These are phyloP conservation scores for Acorus calamus DNA, from an alignment of 106 monocot genomes.

Conservation along the genomic window DNA sequence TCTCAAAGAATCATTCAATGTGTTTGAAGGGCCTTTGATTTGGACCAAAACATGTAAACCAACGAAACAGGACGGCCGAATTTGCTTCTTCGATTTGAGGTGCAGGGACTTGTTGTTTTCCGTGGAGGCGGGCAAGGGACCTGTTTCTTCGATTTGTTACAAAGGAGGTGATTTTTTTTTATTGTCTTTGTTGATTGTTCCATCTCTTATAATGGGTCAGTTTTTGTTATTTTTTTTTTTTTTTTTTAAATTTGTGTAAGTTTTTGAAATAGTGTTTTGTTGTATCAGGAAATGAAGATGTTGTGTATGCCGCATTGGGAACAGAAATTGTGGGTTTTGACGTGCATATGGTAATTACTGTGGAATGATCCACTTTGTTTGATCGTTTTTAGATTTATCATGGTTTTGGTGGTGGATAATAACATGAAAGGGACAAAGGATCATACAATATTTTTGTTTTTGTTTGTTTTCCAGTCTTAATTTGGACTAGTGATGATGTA, in stretches of 20 bases:
- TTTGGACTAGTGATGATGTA: too few relatives aligned
- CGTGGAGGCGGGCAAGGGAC: slow-evolving; percentile 27
- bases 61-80: slow-evolving; percentile 42
- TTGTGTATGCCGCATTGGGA: slow-evolving; percentile 55
- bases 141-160: slow-evolving; percentile 72
- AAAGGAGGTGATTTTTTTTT: slow-evolving; percentile 29
- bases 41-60: neutral
- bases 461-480: too few relatives aligned
- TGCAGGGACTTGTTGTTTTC: slow-evolving; percentile 45
- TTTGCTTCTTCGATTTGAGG: slow-evolving; percentile 70
- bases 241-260: neutral
- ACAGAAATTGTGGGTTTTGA: slow-evolving; percentile 48
- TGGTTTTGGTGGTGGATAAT: too few relatives aligned
- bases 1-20: neutral
- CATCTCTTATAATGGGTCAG: neutral
- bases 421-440: too few relatives aligned
- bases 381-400: too few relatives aligned
- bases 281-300: slow-evolving; percentile 63
- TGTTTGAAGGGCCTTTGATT: neutral
- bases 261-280: slow-evolving; percentile 1
- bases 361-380: too few relatives aligned
- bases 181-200: neutral
- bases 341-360: slow-evolving; percentile 40
- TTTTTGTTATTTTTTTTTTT: neutral
- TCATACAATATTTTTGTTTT: too few relatives aligned